phyloP scores from a whole-genome alignment of 2,329 filamentous ascomycete species.

The Lasiodiplodia citricola region DNA sequence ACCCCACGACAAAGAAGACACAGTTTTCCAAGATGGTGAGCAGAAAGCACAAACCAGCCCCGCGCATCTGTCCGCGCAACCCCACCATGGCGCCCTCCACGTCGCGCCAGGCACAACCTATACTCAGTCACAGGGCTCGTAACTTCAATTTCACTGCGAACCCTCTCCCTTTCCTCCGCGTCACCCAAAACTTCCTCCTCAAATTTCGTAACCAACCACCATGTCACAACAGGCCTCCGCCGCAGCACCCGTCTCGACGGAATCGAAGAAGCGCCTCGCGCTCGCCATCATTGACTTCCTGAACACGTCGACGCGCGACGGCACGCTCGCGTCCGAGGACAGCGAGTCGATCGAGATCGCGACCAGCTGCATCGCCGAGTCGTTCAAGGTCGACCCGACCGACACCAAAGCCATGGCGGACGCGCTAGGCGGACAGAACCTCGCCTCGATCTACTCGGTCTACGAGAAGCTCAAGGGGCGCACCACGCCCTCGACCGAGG shows the following conservation, averaged over 20 bases:
- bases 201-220: not conserved
- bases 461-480: slow-evolving; percentile 92
- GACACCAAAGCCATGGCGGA: slow-evolving; percentile 74
- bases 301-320: slow-evolving; percentile 80
- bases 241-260: slow-evolving; percentile 33
- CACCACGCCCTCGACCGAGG: slow-evolving; percentile 54
- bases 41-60: not conserved
- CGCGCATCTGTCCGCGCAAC: not conserved
- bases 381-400: slow-evolving; percentile 90
- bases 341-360: slow-evolving; percentile 94
- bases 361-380: slow-evolving; percentile 90
- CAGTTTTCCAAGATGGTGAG: slow-evolving; percentile 5
- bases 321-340: slow-evolving; percentile 86
- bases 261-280: slow-evolving; percentile 83
- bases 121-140: not conserved
- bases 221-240: slow-evolving; percentile 39
- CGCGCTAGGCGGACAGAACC: slow-evolving; percentile 83
- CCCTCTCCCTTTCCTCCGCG: not conserved
- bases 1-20: not conserved
- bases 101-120: not conserved
- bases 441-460: slow-evolving; percentile 89
- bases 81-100: not conserved
- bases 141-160: not conserved
- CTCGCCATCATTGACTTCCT: slow-evolving; percentile 98
- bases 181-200: not conserved